phyloP scores from a whole-genome alignment of 169 alveolate species.

The Plasmodium malariae region DNA sequence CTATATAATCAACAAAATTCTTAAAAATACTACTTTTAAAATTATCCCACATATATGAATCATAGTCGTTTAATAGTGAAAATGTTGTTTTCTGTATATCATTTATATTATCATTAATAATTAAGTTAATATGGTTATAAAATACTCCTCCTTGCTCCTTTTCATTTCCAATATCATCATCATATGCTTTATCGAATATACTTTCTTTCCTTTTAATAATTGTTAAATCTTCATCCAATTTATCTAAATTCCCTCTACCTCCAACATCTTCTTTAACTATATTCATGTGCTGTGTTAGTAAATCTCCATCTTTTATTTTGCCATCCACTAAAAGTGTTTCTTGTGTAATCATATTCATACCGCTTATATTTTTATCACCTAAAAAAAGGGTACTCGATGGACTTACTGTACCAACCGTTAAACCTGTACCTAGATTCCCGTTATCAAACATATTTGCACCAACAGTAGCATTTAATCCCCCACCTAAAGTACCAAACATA shows the following conservation, averaged over 20 bases:
- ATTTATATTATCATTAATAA: slow-evolving; percentile 74
- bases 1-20: slow-evolving; percentile 63
- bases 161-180: slow-evolving; percentile 33
- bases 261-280: slow-evolving; percentile 24
- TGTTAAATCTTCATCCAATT: slow-evolving; percentile 27
- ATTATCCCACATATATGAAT: slow-evolving; percentile 76
- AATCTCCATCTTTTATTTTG: background rate
- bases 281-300: slow-evolving; percentile 10
- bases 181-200: slow-evolving; percentile 36
- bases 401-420: background rate
- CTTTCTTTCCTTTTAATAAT: slow-evolving; percentile 50
- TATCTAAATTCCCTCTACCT: background rate
- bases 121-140: slow-evolving; percentile 70
- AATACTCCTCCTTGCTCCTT: slow-evolving; percentile 33
- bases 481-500: slow-evolving; percentile 26
- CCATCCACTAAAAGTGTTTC: slow-evolving; percentile 9
- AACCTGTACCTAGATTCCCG: background rate
- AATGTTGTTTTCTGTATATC: slow-evolving; percentile 71
- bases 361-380: slow-evolving; percentile 12
- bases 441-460: slow-evolving; percentile 9
- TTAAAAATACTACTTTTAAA: slow-evolving; percentile 71
- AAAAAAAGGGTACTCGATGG: background rate
- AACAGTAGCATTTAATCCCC: slow-evolving; percentile 21
- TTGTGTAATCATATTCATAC: background rate
- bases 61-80: slow-evolving; percentile 74